Conservation (phyloP, 2,329 filamentous ascomycete genomes). For the Neospermospora avenae region DNA sequence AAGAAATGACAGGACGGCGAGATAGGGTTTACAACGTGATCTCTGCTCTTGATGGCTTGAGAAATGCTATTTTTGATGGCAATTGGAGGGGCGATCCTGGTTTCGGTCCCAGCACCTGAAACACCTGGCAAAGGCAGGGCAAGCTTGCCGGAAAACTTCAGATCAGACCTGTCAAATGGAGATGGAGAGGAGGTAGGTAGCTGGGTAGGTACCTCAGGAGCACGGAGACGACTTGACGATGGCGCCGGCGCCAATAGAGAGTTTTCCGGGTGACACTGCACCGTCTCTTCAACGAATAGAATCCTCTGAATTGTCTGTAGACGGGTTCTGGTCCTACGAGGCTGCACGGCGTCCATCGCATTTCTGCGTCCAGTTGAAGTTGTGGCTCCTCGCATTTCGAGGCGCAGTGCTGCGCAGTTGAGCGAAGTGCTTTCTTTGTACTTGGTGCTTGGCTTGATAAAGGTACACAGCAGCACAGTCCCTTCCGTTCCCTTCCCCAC, state of each 20-base stretch:
- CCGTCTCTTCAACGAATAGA: not conserved
- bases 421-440: not conserved
- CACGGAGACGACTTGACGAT: not conserved
- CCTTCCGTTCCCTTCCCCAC: not conserved
- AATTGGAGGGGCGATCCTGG: not conserved
- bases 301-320: not conserved
- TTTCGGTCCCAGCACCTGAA: not conserved
- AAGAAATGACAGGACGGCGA: no score
- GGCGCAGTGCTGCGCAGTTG: no score
- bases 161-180: slow-evolving; percentile 2
- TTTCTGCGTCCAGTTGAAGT: not conserved
- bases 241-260: not conserved
- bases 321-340: not conserved
- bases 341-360: no score
- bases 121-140: no score
- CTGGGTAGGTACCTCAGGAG: no score
- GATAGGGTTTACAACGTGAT: no score
- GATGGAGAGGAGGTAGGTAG: no score
- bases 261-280: not conserved
- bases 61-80: not conserved
- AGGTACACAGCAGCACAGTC: not conserved
- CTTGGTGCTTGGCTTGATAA: not conserved
- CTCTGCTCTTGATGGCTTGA: not conserved
- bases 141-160: not conserved
- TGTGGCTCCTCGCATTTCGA: no score